phyloP scores from a whole-genome alignment of 176 grass and related monocot genomes.

The Cymbopogon citratus region DNA sequence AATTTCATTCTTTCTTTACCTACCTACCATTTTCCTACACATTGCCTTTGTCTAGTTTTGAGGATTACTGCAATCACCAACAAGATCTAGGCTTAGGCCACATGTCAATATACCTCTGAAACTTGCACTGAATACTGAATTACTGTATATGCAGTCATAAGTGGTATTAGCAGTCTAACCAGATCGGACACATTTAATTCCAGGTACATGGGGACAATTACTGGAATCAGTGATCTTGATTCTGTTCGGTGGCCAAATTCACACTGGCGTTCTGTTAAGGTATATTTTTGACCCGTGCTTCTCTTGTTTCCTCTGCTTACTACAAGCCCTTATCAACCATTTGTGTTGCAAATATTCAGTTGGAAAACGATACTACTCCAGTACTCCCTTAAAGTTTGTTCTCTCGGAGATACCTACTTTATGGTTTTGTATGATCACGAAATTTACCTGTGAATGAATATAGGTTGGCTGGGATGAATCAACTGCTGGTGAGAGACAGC shows the following conservation, averaged over 20 bases:
- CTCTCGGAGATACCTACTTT: not conserved
- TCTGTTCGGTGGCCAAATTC: conserved; percentile 87
- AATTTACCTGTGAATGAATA: conserved; percentile 18
- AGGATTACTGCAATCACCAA: not conserved
- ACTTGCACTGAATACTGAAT: not conserved
- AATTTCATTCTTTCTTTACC: not conserved
- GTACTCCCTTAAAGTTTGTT: not conserved
- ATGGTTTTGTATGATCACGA: conserved; percentile 11
- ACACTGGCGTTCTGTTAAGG: conserved; percentile 99
- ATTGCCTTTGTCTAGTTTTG: not conserved
- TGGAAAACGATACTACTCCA: not conserved
- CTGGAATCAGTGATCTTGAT: conserved; percentile 91
- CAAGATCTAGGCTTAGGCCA: not conserved
- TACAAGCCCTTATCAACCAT: not conserved
- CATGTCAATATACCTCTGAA: not conserved
- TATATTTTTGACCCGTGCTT: conserved; percentile 8
- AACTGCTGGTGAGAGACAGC: conserved; percentile 92
- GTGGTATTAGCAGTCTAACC: conserved; percentile 1
- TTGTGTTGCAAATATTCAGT: conserved; percentile 7
- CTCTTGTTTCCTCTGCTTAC: not conserved
- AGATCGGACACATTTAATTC: not conserved
- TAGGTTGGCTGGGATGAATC: conserved; percentile 99
- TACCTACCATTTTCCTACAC: not conserved
- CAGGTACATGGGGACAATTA: conserved; percentile 99
- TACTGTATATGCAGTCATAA: not conserved